Evolutionary conservation across 495 filamentous ascomycete genomes (phyloP), one percentile per base, ranked within the genome.

Genomic region (Pseudoneurospora amorphoporcata): DNA sequence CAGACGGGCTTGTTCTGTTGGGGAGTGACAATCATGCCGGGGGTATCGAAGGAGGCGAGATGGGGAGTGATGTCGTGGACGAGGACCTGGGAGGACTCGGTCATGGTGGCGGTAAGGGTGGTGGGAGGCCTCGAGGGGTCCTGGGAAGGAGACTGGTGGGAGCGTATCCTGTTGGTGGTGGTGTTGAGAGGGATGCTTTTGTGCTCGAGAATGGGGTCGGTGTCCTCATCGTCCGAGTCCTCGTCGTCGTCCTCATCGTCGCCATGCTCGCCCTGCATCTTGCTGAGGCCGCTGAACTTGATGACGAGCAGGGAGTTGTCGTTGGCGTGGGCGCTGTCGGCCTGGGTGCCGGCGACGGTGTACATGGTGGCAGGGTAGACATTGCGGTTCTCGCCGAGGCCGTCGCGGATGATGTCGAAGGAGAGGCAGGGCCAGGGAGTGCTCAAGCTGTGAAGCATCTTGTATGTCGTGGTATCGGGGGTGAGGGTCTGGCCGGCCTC

Each of bases 391-490:
- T 97, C 92, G 42, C 95, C 95, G 29, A 99, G 84, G n/a, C 86
- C 83, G 82, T 99, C 95, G 78, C 86, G 90, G 39, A 99, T 82
- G 74, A 98, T 93, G 77, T 98, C 95, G 81, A 97, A 97, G 12
- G 94, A 97, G 9, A 99, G 88, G 76, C 95, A 99, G 6, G 95
- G 95, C 95, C 95, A 99, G 0, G 93, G 92, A 17, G 94, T 91
- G 80, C 90, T 94, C 61, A 98, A 86, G 61, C 89, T 92, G 84
- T 99, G 95, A 40, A 98, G 89, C 94, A 99, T 95, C 76, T 97
- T 89, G 83, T 99, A 99, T 3, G 95, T 94, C 8, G 91, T 93
- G 43, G 91, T 84, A 81, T 99, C 95, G 16, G 95, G 94, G 12
- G 93, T 87, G 38, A 99, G 86, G 9, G 92, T 95, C 84, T 99